Percentiles rank a stretch among this genome's conserved stretches.
phyloP scores from a whole-genome alignment of 768 basidiomycete species.

The Cyclocybe aegerita region DNA sequence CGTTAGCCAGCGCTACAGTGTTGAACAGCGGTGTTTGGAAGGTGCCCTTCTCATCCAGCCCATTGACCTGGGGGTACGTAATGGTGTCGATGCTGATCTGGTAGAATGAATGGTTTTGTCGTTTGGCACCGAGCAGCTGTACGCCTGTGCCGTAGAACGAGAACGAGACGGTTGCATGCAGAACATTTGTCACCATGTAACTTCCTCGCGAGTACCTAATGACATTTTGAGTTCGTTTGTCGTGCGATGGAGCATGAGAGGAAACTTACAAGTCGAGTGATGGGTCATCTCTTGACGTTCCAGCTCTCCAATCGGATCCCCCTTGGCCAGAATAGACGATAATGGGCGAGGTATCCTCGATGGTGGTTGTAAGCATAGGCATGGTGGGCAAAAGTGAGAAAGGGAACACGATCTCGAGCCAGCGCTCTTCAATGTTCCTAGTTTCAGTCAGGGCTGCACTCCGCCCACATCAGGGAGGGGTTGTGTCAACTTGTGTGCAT shows the following conservation, averaged over 20 bases:
- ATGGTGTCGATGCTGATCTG: conserved; percentile 39
- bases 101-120: conserved; percentile 45
- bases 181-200: conserved; percentile 35
- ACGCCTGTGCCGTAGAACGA: conserved; percentile 50
- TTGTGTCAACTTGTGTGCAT: too few relatives aligned
- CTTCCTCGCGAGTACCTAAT: conserved; percentile 35
- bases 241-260: conserved; percentile 16
- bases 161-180: conserved; percentile 34
- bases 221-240: neutral
- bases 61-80: conserved; percentile 25
- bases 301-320: conserved; percentile 18
- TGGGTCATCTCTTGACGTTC: conserved; percentile 18
- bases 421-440: neutral
- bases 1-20: conserved; percentile 28
- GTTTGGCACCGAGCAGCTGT: conserved; percentile 49
- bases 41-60: conserved; percentile 20
- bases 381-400: conserved; percentile 14
- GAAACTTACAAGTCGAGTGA: conserved; percentile 18
- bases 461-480: too few relatives aligned
- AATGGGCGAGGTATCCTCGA: conserved; percentile 34
- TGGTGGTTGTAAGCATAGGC: conserved; percentile 29
- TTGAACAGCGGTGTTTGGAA: conserved; percentile 46
- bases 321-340: conserved; percentile 21
- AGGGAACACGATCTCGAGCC: neutral
- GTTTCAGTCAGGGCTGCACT: too few relatives aligned